These are phyloP conservation scores for Darksidea phi DNA, from an alignment of 495 filamentous ascomycete species.

Conservation along the genomic window DNA sequence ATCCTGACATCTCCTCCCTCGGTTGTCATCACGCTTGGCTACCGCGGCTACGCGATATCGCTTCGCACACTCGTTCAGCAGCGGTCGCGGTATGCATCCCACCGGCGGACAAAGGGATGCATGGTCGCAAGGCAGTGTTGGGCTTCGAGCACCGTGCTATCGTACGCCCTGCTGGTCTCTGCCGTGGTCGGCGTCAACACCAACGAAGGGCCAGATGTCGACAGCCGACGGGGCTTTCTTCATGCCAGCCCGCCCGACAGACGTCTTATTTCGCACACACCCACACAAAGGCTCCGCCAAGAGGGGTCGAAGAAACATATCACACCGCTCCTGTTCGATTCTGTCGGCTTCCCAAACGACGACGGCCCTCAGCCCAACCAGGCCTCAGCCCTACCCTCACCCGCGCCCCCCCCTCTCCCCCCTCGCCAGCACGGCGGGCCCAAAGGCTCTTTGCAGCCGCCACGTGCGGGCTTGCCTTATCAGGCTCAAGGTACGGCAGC, in stretches of 20 bases:
- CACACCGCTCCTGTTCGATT: not conserved
- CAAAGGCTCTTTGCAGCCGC: constrained; percentile 22
- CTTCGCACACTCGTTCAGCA: too few relatives aligned
- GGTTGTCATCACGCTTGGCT: too few relatives aligned
- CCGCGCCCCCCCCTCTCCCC: too few relatives aligned
- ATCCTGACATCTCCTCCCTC: too few relatives aligned
- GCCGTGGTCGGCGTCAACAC: not conserved
- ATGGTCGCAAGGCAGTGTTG: too few relatives aligned
- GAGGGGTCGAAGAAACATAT: not conserved
- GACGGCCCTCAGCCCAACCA: constrained; percentile 25
- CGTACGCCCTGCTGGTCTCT: too few relatives aligned
- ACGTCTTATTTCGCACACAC: too few relatives aligned
- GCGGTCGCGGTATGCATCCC: too few relatives aligned
- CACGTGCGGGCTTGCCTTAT: constrained; percentile 30
- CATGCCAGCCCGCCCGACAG: not conserved
- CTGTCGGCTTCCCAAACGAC: not conserved
- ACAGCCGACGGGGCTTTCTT: not conserved
- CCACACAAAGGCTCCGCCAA: not conserved
- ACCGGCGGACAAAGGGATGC: too few relatives aligned
- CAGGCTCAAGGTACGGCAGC: not conserved
- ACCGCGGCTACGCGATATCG: too few relatives aligned
- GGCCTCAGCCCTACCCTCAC: constrained; percentile 32
- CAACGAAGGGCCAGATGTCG: not conserved
- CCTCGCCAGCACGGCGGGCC: constrained; percentile 22
- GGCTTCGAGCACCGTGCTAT: too few relatives aligned